A percentile compares a stretch with the other conserved stretches of the same genome.
These are phyloP conservation scores for Pichia sp. DNA, from an alignment of 1,139 yeast genomes.

Conservation along the genomic window DNA sequence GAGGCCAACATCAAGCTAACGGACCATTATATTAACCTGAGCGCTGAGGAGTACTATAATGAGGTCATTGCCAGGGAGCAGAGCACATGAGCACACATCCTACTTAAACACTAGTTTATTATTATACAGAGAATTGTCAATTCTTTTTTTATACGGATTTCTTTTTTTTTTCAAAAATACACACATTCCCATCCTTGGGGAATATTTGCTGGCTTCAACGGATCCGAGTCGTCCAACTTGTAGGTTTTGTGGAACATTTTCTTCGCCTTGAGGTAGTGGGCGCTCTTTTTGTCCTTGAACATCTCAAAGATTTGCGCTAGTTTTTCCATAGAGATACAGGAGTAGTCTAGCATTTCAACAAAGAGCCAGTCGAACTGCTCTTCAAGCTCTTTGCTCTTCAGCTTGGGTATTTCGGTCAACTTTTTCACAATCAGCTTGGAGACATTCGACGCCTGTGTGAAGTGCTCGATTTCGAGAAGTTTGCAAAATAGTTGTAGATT, in stretches of 20 bases:
- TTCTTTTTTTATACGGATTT: neutral
- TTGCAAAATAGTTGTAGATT: conserved; percentile 38
- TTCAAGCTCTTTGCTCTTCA: conserved; percentile 17
- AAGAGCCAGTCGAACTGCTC: conserved; percentile 29
- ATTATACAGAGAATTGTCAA: neutral
- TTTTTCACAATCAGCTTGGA: conserved; percentile 11
- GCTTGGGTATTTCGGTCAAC: conserved; percentile 7
- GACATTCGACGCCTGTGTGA: conserved; percentile 15
- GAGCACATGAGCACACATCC: no score
- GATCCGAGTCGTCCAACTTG: neutral
- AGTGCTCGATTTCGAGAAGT: conserved; percentile 38
- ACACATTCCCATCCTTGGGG: conserved; percentile 18
- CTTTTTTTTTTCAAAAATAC: conserved; percentile 12
- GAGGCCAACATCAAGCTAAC: conserved; percentile 22
- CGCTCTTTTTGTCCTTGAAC: conserved; percentile 10
- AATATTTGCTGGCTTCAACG: neutral
- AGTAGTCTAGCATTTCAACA: conserved; percentile 23
- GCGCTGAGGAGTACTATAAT: conserved; percentile 11
- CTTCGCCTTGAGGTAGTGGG: conserved; percentile 14
- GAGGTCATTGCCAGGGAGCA: conserved; percentile 16
- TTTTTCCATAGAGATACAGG: conserved; percentile 10
- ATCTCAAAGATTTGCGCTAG: conserved; percentile 12
- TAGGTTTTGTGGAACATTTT: conserved; percentile 14
- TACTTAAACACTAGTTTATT: no score
- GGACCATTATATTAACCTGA: conserved; percentile 14